Evolutionary conservation across 257 asterid species (phyloP).

Genomic region (Solanum sparsipilum): DNA sequence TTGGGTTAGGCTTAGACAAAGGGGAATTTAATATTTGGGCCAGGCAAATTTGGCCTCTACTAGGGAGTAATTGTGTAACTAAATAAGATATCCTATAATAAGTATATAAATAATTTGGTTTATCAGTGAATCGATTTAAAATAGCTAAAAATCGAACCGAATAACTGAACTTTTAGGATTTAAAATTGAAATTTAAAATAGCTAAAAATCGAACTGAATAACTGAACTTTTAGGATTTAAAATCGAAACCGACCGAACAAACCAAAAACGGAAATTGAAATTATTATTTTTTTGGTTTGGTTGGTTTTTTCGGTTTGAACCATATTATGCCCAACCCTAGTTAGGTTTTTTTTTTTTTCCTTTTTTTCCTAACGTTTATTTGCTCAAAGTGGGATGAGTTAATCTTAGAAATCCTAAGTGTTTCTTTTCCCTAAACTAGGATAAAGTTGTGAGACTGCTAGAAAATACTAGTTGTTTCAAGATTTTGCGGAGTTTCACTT

Average conservation of each 20-base stretch:
- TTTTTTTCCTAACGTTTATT: neutral
- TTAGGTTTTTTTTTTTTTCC: neutral
- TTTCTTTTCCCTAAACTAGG: neutral
- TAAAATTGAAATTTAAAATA: too few relatives aligned
- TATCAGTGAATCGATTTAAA: neutral
- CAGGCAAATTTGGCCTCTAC: neutral
- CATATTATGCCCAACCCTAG: neutral
- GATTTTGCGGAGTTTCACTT: neutral
- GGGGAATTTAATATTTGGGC: neutral
- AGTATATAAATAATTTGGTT: too few relatives aligned
- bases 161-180: neutral
- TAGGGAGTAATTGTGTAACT: neutral
- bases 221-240: neutral
- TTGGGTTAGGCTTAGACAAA: neutral
- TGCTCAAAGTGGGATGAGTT: neutral
- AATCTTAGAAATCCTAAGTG: neutral
- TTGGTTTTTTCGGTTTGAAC: neutral
- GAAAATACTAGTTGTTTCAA: neutral
- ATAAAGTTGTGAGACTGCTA: neutral
- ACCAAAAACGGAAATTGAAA: neutral
- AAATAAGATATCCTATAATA: neutral
- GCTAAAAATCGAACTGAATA: too few relatives aligned
- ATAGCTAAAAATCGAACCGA: neutral
- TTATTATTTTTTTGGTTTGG: neutral
- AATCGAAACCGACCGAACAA: neutral